phyloP scores from a whole-genome alignment of 2,329 filamentous ascomycete genomes.

The Sclerotinia borealis region DNA sequence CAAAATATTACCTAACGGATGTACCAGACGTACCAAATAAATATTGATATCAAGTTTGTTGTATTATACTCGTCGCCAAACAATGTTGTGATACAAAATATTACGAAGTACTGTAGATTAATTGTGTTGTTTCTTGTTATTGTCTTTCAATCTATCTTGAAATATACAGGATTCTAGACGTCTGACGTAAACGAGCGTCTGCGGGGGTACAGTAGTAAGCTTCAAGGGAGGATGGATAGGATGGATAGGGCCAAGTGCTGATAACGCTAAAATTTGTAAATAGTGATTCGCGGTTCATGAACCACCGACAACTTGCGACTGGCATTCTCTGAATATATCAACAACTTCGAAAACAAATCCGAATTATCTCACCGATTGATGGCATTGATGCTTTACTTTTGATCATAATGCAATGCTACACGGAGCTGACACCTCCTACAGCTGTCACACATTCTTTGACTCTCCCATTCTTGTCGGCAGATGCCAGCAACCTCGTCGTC shows the following conservation, averaged over 20 bases:
- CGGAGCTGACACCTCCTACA: constrained; percentile 88
- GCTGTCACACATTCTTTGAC: constrained; percentile 84
- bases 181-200: constrained; percentile 7
- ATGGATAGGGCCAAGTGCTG: neutral
- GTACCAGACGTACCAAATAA: neutral
- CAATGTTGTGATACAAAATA: no score
- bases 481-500: constrained; percentile 79
- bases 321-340: neutral
- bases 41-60: neutral
- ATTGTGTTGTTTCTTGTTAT: neutral
- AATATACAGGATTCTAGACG: constrained; percentile 4
- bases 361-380: constrained; percentile 13
- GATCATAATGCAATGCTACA: constrained; percentile 85
- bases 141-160: neutral
- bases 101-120: no score
- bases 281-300: no score
- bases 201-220: constrained; percentile 5
- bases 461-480: constrained; percentile 68
- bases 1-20: neutral
- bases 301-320: no score
- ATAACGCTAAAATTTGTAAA: constrained; percentile 4
- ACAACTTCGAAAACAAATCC: constrained; percentile 1
- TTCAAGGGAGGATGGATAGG: neutral
- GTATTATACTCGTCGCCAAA: neutral
- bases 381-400: constrained; percentile 6